phyloP scores from a whole-genome alignment of 2,329 filamentous ascomycete genomes.

The Ambrosiella xylebori region DNA sequence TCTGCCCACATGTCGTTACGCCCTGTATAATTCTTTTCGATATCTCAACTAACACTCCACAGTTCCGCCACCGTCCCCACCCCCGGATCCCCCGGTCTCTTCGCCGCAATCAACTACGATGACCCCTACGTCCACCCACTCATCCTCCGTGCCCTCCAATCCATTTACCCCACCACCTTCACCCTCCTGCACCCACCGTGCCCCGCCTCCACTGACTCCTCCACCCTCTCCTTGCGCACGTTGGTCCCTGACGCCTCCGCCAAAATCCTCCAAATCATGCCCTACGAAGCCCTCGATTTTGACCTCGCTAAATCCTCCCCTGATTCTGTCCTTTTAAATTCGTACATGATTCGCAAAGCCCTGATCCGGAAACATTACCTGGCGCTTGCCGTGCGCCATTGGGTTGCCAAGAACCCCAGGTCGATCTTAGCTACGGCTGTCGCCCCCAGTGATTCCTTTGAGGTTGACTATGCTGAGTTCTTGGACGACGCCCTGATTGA shows the following conservation, averaged over 20 bases:
- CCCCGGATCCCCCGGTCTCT: not conserved
- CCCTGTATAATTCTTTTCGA: not conserved
- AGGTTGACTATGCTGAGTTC: slow-evolving; percentile 93
- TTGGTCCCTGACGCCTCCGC: slow-evolving; percentile 22
- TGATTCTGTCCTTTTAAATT: slow-evolving; percentile 54
- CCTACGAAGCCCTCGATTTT: slow-evolving; percentile 82
- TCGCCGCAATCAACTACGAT: slow-evolving; percentile 39
- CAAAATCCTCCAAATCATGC: slow-evolving; percentile 57
- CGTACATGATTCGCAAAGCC: slow-evolving; percentile 90
- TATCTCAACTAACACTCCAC: not conserved
- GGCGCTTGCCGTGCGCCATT: slow-evolving; percentile 64
- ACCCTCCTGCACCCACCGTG: slow-evolving; percentile 21
- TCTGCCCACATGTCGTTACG: not conserved
- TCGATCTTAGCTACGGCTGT: slow-evolving; percentile 54
- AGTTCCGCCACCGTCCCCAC: not conserved
- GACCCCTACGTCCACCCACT: slow-evolving; percentile 81
- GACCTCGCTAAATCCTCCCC: slow-evolving; percentile 49
- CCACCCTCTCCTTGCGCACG: slow-evolving; percentile 21
- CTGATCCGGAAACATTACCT: slow-evolving; percentile 94
- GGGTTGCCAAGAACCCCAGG: slow-evolving; percentile 66
- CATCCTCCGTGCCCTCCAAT: slow-evolving; percentile 53
- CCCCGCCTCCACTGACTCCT: slow-evolving; percentile 14
- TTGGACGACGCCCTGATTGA: slow-evolving; percentile 85
- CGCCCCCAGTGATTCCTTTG: slow-evolving; percentile 67
- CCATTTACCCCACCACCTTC: slow-evolving; percentile 44